These are phyloP conservation scores for Jatropha multifida DNA, from an alignment of 441 rosid species.

Conservation along the genomic window DNA sequence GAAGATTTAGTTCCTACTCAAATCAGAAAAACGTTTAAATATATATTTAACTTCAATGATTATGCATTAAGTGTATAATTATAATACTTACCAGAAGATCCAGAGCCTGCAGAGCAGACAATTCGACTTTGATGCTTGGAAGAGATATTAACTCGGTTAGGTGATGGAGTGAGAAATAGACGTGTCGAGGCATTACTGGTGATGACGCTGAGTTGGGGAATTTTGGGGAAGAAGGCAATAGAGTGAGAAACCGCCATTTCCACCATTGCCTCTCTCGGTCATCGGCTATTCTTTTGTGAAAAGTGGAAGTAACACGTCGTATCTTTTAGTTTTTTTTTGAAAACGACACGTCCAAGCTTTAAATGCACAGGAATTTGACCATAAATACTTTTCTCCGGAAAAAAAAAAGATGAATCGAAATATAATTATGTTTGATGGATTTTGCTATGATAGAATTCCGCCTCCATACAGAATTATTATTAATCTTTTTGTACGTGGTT, in stretches of 20 bases:
- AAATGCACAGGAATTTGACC: no score
- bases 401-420: no score
- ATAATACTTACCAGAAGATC: conserved; percentile 49
- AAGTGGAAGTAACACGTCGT: conserved; percentile 39
- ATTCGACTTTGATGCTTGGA: conserved; percentile 25
- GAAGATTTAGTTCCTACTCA: conserved; percentile 42
- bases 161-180: conserved; percentile 15
- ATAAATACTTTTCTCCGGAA: no score
- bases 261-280: conserved; percentile 2
- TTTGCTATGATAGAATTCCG: no score
- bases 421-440: no score
- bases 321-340: no score
- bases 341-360: no score
- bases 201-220: conserved; percentile 28
- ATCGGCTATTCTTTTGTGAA: conserved; percentile 34
- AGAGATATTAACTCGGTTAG: conserved; percentile 14
- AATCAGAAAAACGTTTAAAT: not conserved
- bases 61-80: not conserved
- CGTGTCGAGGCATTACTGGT: conserved; percentile 6
- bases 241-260: conserved; percentile 45
- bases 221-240: conserved; percentile 24
- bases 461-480: no score
- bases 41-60: not conserved
- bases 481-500: no score
- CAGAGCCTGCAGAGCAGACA: conserved; percentile 50